Conservation (phyloP, 2,329 filamentous ascomycete genomes). For the Alternaria metachromatica region DNA sequence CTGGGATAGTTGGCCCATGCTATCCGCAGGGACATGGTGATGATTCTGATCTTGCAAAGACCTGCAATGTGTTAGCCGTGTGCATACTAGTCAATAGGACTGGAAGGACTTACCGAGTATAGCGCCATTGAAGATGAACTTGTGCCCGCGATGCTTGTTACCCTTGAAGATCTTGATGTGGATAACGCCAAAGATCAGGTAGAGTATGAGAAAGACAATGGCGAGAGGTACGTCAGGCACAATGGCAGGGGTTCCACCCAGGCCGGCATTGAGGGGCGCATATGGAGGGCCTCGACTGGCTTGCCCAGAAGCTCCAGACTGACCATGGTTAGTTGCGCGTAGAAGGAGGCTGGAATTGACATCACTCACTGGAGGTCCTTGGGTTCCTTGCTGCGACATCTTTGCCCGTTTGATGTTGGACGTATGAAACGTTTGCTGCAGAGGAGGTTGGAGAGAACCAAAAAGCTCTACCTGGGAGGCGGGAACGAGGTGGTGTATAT, state of each 20-base stretch:
- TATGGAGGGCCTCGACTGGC: conserved; percentile 35
- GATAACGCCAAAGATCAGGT: conserved; percentile 47
- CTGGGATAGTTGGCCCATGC: conserved; percentile 42
- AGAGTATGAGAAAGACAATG: conserved; percentile 51
- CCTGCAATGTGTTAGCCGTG: conserved; percentile 33
- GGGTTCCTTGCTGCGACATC: conserved; percentile 17
- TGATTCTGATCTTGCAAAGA: conserved; percentile 53
- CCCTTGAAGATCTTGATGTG: conserved; percentile 52
- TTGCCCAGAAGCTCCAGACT: conserved; percentile 9
- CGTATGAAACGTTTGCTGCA: conserved; percentile 7
- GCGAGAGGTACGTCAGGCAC: conserved; percentile 52
- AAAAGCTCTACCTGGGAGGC: conserved; percentile 4
- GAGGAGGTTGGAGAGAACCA: conserved; percentile 12
- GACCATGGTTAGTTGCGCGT: conserved; percentile 9
- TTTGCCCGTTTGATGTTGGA: conserved; percentile 1
- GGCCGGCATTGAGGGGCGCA: conserved; percentile 31
- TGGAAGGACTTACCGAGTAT: conserved; percentile 46
- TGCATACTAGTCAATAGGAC: neutral
- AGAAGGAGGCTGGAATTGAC: neutral
- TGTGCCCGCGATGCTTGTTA: conserved; percentile 50
- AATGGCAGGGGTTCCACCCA: conserved; percentile 38
- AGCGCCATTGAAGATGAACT: conserved; percentile 53
- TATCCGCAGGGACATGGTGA: conserved; percentile 53
- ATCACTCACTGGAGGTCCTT: conserved; percentile 14
- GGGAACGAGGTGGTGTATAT: conserved; percentile 29